A percentile compares a stretch with the other conserved stretches of the same genome.
These are phyloP conservation scores for Phytophthora lateralis DNA, from an alignment of 352 stramenopile genomes.

Conservation along the genomic window DNA sequence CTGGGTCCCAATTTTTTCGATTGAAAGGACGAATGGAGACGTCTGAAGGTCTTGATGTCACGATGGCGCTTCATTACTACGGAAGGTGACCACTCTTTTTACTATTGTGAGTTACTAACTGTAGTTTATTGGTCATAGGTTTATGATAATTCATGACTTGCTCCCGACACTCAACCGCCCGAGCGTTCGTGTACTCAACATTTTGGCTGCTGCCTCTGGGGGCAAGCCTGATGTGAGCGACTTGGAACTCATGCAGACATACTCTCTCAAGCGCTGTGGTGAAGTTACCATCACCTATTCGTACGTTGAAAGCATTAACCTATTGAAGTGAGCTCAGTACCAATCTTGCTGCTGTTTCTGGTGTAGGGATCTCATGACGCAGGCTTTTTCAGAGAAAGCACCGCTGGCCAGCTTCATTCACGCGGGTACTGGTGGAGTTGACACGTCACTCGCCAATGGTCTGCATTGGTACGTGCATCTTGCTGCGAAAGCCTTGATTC, in stretches of 20 bases:
- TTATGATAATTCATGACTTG: slow-evolving; percentile 18
- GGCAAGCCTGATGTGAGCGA: slow-evolving; percentile 16
- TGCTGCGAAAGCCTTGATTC: slow-evolving; percentile 1
- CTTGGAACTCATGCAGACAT: slow-evolving; percentile 25
- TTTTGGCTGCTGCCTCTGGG: slow-evolving; percentile 10
- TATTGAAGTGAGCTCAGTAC: too few relatives aligned
- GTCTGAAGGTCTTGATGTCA: slow-evolving; percentile 18
- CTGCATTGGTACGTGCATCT: slow-evolving; percentile 16
- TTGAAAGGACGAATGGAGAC: slow-evolving; percentile 20
- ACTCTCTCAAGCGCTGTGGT: slow-evolving; percentile 19
- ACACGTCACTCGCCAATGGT: slow-evolving; percentile 8
- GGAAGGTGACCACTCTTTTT: background rate
- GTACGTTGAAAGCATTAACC: slow-evolving; percentile 3
- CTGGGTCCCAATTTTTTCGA: slow-evolving; percentile 9
- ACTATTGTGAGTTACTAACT: too few relatives aligned
- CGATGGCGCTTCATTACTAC: slow-evolving; percentile 26
- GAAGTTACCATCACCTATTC: slow-evolving; percentile 18
- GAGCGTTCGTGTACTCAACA: slow-evolving; percentile 17
- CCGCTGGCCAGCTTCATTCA: slow-evolving; percentile 24
- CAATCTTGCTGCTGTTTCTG: background rate
- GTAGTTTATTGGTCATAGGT: slow-evolving; percentile 2
- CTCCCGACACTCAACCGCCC: slow-evolving; percentile 13
- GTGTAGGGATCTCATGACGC: slow-evolving; percentile 19
- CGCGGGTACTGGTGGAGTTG: slow-evolving; percentile 4
- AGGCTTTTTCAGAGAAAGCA: slow-evolving; percentile 21